Evolutionary conservation across 202 grass and related monocot genomes (phyloP).

Genomic region (Setaria italica): DNA sequence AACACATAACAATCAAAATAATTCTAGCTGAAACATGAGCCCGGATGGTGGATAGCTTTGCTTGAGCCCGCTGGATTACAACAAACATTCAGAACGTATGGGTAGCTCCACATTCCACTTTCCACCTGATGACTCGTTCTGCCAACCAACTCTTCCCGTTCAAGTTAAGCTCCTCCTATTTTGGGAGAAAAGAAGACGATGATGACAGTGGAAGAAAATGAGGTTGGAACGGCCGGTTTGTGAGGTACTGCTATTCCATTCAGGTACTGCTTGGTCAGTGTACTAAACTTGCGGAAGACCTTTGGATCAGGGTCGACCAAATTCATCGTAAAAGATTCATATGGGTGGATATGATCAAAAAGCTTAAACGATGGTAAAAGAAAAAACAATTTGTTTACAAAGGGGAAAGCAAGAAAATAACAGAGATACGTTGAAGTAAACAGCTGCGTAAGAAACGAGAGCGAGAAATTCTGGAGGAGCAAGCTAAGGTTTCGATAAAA

Average conservation of each 20-base stretch:
- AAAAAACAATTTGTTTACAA: not conserved
- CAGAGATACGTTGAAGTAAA: not conserved
- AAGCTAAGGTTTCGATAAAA: constrained; percentile 29
- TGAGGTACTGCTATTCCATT: not conserved
- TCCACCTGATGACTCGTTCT: constrained; percentile 21
- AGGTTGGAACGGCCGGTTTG: not conserved
- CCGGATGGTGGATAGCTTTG: constrained; percentile 9
- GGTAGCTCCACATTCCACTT: constrained; percentile 15
- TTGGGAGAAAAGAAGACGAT: not conserved
- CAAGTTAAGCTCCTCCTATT: constrained; percentile 42
- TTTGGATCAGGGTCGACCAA: not conserved
- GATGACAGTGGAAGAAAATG: not conserved
- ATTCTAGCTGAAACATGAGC: not conserved
- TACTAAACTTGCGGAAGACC: not conserved
- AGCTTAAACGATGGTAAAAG: not conserved
- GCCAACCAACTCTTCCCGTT: constrained; percentile 46
- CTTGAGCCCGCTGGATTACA: constrained; percentile 33
- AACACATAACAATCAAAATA: too few relatives aligned
- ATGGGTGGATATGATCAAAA: not conserved
- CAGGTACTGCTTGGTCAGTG: not conserved
- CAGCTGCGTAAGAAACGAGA: not conserved
- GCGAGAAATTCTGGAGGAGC: not conserved
- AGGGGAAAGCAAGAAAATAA: not conserved
- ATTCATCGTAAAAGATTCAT: not conserved
- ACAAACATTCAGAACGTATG: constrained; percentile 35